Base-by-base conservation (phyloP, 129 eudicot species). In the Smallanthus sonchifolius region DNA sequence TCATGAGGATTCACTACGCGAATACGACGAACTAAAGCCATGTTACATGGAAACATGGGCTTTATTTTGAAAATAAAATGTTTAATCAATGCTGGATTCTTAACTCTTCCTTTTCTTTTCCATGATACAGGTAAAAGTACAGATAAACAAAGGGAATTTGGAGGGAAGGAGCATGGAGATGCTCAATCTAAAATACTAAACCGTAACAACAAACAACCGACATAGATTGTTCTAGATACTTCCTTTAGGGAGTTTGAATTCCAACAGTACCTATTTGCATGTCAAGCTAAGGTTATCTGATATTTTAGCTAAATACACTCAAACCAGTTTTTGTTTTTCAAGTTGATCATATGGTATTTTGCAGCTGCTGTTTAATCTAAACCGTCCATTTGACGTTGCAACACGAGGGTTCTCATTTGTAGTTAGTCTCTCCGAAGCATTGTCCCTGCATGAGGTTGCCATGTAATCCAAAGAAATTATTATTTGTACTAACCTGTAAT, bases 201-300 rank as follows among this genome's bases (percentile, higher is more conserved):
- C 49, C 90, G 94, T 48, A 85, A 80, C 60, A 93, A 76, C 76
- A 94, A 91, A 76, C 82, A 91, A 57, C 76, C 91, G 44, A 75
- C 91, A 63, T 85, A 86, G 77, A 94, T 94, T 70, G 94, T 94
- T 85, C 96, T 81, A 77, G 96, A 94, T 42, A 90, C 89, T 80
- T 91, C 97, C n/a, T 94, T 94, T 76, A 79, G 97, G 74, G 97
- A 88, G 77, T 94, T 94, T 77, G 97, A 94, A 70, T 91, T 91
- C 87, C 85, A 91, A 60, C 99, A 94, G 76, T 94, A 94, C 85
- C 84, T 94, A 35, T 94, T 94, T 81, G 91, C 99, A 38, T 83
- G 96, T 77, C 97, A 94, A 85, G 91, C 99, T 73, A 94, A 94
- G 99, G 97, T 91, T 77, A 72, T 40, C 7, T 7, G 39, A 49